Conservation (phyloP, 192 early-diverging fungal species). For the Backusella tarrabulga region DNA sequence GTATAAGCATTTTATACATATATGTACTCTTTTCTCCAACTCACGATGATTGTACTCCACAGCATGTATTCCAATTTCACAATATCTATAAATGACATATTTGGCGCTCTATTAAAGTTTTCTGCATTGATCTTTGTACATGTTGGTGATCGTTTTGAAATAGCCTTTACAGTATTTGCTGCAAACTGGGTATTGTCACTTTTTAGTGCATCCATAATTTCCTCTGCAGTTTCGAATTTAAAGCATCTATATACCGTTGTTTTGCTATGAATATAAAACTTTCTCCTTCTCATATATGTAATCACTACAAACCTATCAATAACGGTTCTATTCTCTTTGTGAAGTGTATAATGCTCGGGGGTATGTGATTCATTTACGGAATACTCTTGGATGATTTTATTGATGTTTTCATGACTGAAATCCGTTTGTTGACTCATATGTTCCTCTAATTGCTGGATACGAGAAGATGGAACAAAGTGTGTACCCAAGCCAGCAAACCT, state of each 20-base stretch:
- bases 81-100: constrained; percentile 70
- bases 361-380: constrained; percentile 54
- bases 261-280: background rate
- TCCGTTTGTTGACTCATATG: constrained; percentile 80
- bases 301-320: constrained; percentile 46
- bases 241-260: constrained; percentile 64
- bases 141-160: constrained; percentile 77
- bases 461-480: constrained; percentile 89
- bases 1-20: background rate
- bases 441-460: constrained; percentile 75
- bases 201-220: constrained; percentile 80
- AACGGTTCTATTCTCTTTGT: constrained; percentile 50
- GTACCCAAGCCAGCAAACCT: constrained; percentile 92
- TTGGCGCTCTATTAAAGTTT: constrained; percentile 70
- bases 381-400: constrained; percentile 90
- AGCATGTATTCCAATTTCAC: constrained; percentile 84
- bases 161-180: constrained; percentile 54
- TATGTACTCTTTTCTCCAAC: background rate
- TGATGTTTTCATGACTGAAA: constrained; percentile 77
- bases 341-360: constrained; percentile 35
- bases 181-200: constrained; percentile 75
- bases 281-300: background rate
- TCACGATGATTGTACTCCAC: constrained; percentile 64
- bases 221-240: constrained; percentile 75
- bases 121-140: constrained; percentile 86